These are phyloP conservation scores for Chlamydomonas reinhardtii DNA, from an alignment of 163 green algal genomes.

Conservation along the genomic window DNA sequence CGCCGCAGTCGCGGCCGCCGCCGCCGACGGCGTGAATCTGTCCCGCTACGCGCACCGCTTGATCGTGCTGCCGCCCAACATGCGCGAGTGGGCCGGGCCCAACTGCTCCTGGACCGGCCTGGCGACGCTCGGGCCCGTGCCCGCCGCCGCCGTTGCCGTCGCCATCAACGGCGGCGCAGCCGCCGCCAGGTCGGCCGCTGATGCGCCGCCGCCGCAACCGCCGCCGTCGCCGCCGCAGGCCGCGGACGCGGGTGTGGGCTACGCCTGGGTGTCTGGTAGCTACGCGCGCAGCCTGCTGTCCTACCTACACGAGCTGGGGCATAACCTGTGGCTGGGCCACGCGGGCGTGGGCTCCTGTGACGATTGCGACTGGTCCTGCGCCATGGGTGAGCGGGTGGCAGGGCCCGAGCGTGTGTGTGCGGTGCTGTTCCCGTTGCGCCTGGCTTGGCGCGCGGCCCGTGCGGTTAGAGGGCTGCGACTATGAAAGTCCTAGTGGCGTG, in stretches of 20 bases:
- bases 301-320: constrained; percentile 34
- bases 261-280: constrained; percentile 10
- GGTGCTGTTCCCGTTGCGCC: no score
- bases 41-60: constrained; percentile 23
- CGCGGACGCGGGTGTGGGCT: neutral
- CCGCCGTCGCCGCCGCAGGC: no score
- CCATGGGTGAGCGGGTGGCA: neutral
- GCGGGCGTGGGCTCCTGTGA: neutral
- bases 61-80: constrained; percentile 19
- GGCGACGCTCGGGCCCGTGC: constrained; percentile 10
- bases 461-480: no score
- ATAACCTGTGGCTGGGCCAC: constrained; percentile 22
- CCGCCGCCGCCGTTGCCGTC: neutral
- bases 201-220: no score
- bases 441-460: no score
- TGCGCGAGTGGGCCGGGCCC: constrained; percentile 4
- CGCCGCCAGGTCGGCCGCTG: no score
- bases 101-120: constrained; percentile 30
- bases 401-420: no score
- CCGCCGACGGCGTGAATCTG: constrained; percentile 7
- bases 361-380: constrained; percentile 20
- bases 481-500: no score
- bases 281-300: neutral
- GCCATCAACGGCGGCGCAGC: no score
- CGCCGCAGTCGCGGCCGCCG: constrained; percentile 1